Evolutionary conservation across 1,284 basidiomycete species (phyloP), one percentile per base, ranked within the genome.

Genomic region (Coriolopsis trogii): DNA sequence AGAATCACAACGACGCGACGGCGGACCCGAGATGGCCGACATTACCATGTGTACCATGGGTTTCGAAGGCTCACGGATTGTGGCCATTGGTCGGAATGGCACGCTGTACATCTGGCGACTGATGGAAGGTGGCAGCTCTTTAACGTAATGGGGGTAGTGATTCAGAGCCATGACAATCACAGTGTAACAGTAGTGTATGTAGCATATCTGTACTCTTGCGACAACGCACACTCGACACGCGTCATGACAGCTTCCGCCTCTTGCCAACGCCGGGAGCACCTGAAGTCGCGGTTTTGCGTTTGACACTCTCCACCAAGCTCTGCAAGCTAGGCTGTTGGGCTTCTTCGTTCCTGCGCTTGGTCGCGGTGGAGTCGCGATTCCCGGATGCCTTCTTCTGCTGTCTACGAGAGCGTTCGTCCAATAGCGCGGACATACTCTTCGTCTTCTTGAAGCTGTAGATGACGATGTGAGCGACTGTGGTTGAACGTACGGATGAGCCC

Each of bases 371-470:
- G 6, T 45, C 59, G 15, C 47, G 55, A 21, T 39, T 30, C 21
- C 70, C 67, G 2, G 66, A 61, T 18, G 62, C 61, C 43, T 69
- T 67, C 38, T 75, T 71, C 46, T 76, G 76, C 51, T 82, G 82
- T 28, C 85, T 79, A 60, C 81, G 83, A 20, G 81, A 73, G 18
- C 89, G 80, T 60, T 89, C 92, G 16, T 85, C 79, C 36, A 98
- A 74, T 7, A 98, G 75, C 3, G 86, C 85, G 13, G 82, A 67
- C 94, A 97, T 98, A 48, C 85, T 85, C 70, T 89, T 89, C 1
- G 94, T 94, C 74, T 91, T 93, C 69, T 89, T 91, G 77, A 89
- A 96, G 53, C 93, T 95, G 63, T 16, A 51, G 16, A 33, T 29
- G 21, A 39, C 24, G n/a, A n/a, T 29, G 30, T 60, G 16, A 56